phyloP scores from a whole-genome alignment of 306 rosid species.

The Pueraria montana region DNA sequence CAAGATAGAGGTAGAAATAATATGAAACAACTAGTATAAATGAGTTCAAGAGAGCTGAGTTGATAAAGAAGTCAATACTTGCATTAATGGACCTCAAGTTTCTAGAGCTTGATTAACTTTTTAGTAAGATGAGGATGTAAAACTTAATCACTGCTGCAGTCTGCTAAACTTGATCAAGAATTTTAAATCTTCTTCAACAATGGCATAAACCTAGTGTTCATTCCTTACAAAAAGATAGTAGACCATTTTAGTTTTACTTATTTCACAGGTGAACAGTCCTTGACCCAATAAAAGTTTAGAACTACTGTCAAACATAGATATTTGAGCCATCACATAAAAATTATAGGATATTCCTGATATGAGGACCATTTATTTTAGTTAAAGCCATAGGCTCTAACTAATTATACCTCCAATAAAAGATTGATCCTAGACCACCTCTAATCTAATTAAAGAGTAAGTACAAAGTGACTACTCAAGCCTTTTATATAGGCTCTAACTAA shows the following conservation, averaged over 20 bases:
- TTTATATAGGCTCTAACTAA: too few relatives aligned
- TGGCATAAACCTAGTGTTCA: slow-evolving; percentile 20
- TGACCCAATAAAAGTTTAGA: slow-evolving; percentile 21
- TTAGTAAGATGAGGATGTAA: slow-evolving; percentile 22
- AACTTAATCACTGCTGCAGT: slow-evolving; percentile 2
- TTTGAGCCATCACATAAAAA: not conserved
- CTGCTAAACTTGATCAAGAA: slow-evolving; percentile 22
- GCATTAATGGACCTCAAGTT: not conserved
- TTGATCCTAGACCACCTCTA: too few relatives aligned
- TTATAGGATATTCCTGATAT: not conserved
- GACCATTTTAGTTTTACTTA: slow-evolving; percentile 17
- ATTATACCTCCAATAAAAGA: too few relatives aligned
- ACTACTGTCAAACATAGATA: not conserved
- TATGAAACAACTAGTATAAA: slow-evolving; percentile 21
- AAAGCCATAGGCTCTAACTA: too few relatives aligned
- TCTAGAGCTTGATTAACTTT: slow-evolving; percentile 34
- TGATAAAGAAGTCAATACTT: slow-evolving; percentile 30
- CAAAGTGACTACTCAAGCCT: too few relatives aligned
- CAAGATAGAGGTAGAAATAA: not conserved
- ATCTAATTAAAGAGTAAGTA: too few relatives aligned
- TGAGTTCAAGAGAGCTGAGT: slow-evolving; percentile 8
- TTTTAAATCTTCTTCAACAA: slow-evolving; percentile 18
- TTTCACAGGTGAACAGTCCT: slow-evolving; percentile 16
- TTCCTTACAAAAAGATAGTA: slow-evolving; percentile 7
- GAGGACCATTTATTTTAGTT: not conserved